Base-by-base conservation (phyloP, 2,329 filamentous ascomycete genomes). In the Camillea tinctor region DNA sequence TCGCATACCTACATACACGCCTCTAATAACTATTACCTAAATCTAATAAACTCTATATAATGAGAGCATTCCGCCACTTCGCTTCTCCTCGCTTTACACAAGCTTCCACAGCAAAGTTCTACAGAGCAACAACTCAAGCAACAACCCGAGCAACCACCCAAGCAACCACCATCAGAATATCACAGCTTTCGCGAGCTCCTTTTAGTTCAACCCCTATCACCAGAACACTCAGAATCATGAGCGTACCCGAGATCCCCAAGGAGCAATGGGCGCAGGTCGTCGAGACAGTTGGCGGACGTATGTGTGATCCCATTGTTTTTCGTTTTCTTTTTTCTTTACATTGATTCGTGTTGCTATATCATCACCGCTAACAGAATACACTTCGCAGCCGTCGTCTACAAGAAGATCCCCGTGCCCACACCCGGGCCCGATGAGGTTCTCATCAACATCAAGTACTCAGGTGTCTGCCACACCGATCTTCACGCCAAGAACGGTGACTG, bases 231-330 rank as follows among this genome's bases (percentile, higher is more conserved):
- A 51, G 40, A 54, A 72, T 44, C 58, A 83, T 83, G 80, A 71
- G 80, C 58, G 61, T 72, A 56, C 68, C 72, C 61, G 69, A 86
- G 58, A 85, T 97, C 72, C 94, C 94, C 60, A 85, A 83, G 55
- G 88, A 88, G 77, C 94, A 98, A 82, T 96, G 90, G 92, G 94
- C 94, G 55, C 91, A 95, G 78, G 91, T 98, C 69, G 83, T 95
- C 70, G 91, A 96, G 78, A 85, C 92, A 82, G 88, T 84, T 59
- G 92, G 91, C 68, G 88, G 88, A 58, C 85, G 88, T 81, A 81
- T 72, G 84, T 72, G 84, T 80, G 26, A 30, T 30, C 2, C 26
- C 26, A 30, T 30, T 75, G n/a, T 8, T 49, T 30, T 40, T 55
- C 21, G 44, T 13, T 21, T 17, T 26, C 23, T 44, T 26, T 15